A percentile compares a stretch with the other conserved stretches of the same genome.
phyloP scores from a whole-genome alignment of 768 basidiomycete species.

The Russula emetica region DNA sequence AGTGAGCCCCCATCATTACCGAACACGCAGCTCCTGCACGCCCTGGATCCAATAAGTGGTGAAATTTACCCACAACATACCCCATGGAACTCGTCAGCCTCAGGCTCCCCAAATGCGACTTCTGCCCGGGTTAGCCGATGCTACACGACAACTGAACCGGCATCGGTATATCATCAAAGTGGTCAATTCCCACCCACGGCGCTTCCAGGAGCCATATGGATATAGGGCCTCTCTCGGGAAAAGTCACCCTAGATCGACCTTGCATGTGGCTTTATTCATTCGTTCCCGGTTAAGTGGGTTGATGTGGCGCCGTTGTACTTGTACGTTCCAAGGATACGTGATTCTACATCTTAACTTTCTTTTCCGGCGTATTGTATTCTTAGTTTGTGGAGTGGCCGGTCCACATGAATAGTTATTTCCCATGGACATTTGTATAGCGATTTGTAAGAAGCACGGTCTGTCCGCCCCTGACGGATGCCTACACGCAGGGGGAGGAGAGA shows the following conservation, averaged over 20 bases:
- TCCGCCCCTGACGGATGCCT: background rate
- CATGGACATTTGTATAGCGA: background rate
- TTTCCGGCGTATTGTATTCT: constrained; percentile 10
- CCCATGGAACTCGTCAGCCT: constrained; percentile 4
- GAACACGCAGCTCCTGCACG: constrained; percentile 3
- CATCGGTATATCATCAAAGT: constrained; percentile 1
- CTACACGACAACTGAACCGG: background rate
- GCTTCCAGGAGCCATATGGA: constrained; percentile 10
- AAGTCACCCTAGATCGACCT: background rate
- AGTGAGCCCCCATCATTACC: background rate
- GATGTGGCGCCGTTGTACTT: constrained; percentile 9
- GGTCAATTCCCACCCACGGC: constrained; percentile 7
- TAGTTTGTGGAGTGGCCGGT: background rate
- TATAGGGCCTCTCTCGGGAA: background rate
- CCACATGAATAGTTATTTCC: background rate
- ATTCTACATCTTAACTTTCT: background rate
- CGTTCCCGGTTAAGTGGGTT: background rate
- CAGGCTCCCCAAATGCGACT: background rate
- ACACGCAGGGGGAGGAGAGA: too few species aligned
- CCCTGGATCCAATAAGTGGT: constrained; percentile 11
- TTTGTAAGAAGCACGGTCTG: background rate
- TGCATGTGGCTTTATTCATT: background rate
- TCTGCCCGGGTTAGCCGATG: constrained; percentile 6
- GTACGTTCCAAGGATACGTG: constrained; percentile 7
- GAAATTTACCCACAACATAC: constrained; percentile 9